Conservation (phyloP, 148 eudicot genomes). For the Chenopodium quinoa region DNA sequence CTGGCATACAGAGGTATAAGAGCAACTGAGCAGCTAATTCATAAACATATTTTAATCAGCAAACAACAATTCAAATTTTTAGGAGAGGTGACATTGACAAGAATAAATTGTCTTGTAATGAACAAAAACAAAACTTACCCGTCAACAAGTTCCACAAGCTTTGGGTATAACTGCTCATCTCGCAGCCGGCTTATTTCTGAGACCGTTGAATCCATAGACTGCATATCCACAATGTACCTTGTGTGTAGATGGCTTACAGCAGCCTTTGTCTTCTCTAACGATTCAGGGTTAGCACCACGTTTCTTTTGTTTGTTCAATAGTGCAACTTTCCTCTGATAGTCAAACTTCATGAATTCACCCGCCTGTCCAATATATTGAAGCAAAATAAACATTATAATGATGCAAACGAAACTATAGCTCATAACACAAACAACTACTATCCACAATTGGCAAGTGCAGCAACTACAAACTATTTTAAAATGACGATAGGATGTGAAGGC, state of each 20-base stretch:
- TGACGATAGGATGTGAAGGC: background rate
- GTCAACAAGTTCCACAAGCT: conserved; percentile 79
- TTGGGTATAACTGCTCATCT: conserved; percentile 83
- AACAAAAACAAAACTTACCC: conserved; percentile 47
- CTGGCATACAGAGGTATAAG: background rate
- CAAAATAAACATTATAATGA: background rate
- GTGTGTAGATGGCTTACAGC: conserved; percentile 92
- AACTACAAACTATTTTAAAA: background rate
- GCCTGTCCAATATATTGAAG: conserved; percentile 50
- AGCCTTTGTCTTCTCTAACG: conserved; percentile 91
- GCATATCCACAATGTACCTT: conserved; percentile 96
- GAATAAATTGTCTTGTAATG: background rate
- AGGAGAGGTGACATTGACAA: background rate
- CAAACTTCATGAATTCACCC: conserved; percentile 89
- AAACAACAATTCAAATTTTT: background rate
- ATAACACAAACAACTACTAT: background rate
- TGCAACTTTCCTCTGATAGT: conserved; percentile 83
- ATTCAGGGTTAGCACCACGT: conserved; percentile 56
- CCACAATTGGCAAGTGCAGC: too few relatives aligned
- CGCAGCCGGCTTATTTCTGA: conserved; percentile 87
- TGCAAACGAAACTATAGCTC: background rate
- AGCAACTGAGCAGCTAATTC: background rate
- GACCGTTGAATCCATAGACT: conserved; percentile 95
- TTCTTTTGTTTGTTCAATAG: conserved; percentile 80
- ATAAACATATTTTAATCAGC: background rate